A percentile compares a stretch with the other conserved stretches of the same genome.
Conservation (phyloP, 2,329 filamentous ascomycete species). For the Hypoxylon sp. region DNA sequence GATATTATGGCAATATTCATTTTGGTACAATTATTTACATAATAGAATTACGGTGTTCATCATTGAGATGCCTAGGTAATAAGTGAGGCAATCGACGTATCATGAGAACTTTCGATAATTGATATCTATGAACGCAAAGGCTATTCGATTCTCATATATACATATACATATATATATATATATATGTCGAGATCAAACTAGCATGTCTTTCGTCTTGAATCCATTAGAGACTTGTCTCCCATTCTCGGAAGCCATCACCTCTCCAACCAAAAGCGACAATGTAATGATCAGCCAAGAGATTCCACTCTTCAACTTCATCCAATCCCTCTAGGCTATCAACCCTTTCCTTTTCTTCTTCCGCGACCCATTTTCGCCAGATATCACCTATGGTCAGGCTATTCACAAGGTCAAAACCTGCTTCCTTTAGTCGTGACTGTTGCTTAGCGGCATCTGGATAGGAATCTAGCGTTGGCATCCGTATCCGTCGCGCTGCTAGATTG, state of each 20-base stretch:
- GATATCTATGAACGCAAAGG: no score
- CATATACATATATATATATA: no score
- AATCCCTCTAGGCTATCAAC: slow-evolving; percentile 84
- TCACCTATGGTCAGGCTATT: slow-evolving; percentile 56
- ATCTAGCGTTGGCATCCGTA: slow-evolving; percentile 83
- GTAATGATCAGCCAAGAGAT: slow-evolving; percentile 86
- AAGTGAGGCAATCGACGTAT: no score
- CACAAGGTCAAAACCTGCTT: slow-evolving; percentile 68
- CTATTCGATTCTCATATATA: no score
- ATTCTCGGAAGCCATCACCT: slow-evolving; percentile 53
- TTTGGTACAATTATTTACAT: no score
- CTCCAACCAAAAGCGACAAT: slow-evolving; percentile 89
- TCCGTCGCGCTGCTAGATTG: slow-evolving; percentile 83
- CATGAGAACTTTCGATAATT: no score
- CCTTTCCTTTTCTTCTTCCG: slow-evolving; percentile 75
- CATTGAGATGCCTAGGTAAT: no score
- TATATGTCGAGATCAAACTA: no score
- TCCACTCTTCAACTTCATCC: slow-evolving; percentile 96
- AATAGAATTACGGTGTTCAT: no score
- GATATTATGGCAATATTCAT: no score
- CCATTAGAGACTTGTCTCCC: slow-evolving; percentile 27
- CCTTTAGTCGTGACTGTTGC: slow-evolving; percentile 72
- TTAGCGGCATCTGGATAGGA: slow-evolving; percentile 72
- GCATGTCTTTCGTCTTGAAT: neutral
- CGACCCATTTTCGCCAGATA: slow-evolving; percentile 83